These are phyloP conservation scores for Trichophyton verrucosum DNA, from an alignment of 2,329 filamentous ascomycete genomes.

Conservation along the genomic window DNA sequence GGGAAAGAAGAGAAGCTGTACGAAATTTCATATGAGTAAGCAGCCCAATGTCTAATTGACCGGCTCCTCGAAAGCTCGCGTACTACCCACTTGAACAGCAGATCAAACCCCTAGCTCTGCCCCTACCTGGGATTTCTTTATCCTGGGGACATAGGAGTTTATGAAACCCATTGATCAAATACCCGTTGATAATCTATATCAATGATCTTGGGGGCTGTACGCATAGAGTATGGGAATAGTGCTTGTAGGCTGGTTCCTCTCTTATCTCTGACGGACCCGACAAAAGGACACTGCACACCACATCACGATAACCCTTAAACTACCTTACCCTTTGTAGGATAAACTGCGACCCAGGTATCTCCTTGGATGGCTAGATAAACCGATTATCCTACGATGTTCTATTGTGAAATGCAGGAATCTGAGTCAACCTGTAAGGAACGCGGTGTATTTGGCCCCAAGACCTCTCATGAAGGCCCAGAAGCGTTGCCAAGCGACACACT, in stretches of 20 bases:
- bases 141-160: neutral
- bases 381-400: neutral
- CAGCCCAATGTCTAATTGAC: neutral
- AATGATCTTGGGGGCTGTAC: too few species aligned
- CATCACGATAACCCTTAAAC: neutral
- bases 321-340: neutral
- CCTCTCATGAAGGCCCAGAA: neutral
- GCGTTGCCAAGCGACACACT: neutral
- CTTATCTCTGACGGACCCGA: neutral
- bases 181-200: too few species aligned
- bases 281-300: neutral
- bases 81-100: neutral
- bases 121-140: neutral
- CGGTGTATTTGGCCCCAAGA: neutral
- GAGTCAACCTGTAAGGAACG: neutral
- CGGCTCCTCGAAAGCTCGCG: neutral
- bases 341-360: neutral
- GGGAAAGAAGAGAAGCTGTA: neutral
- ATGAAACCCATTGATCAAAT: too few species aligned
- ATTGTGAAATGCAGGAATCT: neutral
- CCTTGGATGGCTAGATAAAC: neutral
- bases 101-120: neutral
- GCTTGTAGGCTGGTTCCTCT: neutral
- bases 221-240: neutral
- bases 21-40: neutral